Percentiles rank a stretch among this genome's conserved stretches.
These are phyloP conservation scores for Mycena citricolor DNA, from an alignment of 1,284 basidiomycete genomes.

Conservation along the genomic window DNA sequence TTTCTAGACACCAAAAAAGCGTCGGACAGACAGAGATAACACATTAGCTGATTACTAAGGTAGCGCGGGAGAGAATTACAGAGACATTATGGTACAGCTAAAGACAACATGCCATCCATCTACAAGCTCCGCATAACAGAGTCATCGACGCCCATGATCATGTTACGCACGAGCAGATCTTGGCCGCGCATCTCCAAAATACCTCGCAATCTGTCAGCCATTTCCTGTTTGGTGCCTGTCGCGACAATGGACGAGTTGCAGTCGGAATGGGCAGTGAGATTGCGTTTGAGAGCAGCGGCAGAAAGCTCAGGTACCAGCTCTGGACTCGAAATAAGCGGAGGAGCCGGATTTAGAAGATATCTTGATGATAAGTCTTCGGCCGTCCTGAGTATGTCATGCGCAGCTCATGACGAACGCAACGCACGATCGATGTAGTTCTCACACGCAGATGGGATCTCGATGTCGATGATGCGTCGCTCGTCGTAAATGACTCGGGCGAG, in stretches of 20 bases:
- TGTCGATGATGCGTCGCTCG: slow-evolving; percentile 40
- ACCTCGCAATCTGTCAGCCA: slow-evolving; percentile 37
- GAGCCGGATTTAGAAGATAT: slow-evolving; percentile 46
- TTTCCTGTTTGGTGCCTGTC: slow-evolving; percentile 40
- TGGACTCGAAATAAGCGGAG: slow-evolving; percentile 52
- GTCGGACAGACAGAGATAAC: no score
- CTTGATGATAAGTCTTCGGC: slow-evolving; percentile 41
- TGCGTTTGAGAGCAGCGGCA: slow-evolving; percentile 47
- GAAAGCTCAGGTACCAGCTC: slow-evolving; percentile 42
- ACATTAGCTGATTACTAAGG: no score
- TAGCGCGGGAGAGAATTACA: no score
- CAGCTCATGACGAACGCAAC: slow-evolving; percentile 19
- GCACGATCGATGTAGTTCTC: slow-evolving; percentile 54
- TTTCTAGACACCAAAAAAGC: no score
- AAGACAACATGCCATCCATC: no score
- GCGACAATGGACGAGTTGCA: slow-evolving; percentile 36
- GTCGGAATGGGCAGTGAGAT: slow-evolving; percentile 51
- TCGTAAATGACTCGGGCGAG: slow-evolving; percentile 41
- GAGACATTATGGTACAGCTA: no score
- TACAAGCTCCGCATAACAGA: no score
- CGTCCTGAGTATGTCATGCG: slow-evolving; percentile 6
- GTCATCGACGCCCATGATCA: slow-evolving; percentile 35
- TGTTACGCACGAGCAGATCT: slow-evolving; percentile 51
- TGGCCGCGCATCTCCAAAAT: slow-evolving; percentile 43
- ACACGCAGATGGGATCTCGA: slow-evolving; percentile 54